phyloP scores from a whole-genome alignment of 768 basidiomycete genomes.

The Xerocomus spinulosus region DNA sequence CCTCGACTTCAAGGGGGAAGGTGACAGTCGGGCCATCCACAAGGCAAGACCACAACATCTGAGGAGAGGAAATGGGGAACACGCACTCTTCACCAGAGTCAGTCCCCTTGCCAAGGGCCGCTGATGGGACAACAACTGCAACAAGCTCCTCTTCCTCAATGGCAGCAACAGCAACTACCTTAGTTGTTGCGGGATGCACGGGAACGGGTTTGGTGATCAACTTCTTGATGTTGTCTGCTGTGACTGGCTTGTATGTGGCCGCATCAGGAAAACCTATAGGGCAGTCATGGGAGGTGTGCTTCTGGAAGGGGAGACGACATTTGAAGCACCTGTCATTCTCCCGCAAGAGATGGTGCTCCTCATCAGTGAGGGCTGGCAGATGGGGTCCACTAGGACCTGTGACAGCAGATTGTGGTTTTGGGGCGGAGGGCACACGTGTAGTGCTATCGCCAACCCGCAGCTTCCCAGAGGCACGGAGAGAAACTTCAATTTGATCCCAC shows the following conservation, averaged over 20 bases:
- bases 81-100: conserved; percentile 10
- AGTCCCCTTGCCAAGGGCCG: neutral
- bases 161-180: neutral
- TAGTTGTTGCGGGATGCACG: neutral
- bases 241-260: neutral
- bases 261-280: neutral
- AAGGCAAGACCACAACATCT: conserved; percentile 12
- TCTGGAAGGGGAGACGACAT: neutral
- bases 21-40: neutral
- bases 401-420: too few species aligned
- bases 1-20: conserved; percentile 2
- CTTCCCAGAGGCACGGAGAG: too few species aligned
- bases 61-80: neutral
- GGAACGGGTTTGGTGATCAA: neutral
- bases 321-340: neutral
- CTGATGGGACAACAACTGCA: neutral
- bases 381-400: neutral
- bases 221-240: neutral
- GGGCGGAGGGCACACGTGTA: neutral
- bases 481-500: neutral
- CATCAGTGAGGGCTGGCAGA: neutral
- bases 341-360: neutral
- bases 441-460: neutral
- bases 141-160: neutral
- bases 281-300: neutral